Evolutionary conservation across 257 asterid species (phyloP).

Genomic region (Nicotiana noctiflora): DNA sequence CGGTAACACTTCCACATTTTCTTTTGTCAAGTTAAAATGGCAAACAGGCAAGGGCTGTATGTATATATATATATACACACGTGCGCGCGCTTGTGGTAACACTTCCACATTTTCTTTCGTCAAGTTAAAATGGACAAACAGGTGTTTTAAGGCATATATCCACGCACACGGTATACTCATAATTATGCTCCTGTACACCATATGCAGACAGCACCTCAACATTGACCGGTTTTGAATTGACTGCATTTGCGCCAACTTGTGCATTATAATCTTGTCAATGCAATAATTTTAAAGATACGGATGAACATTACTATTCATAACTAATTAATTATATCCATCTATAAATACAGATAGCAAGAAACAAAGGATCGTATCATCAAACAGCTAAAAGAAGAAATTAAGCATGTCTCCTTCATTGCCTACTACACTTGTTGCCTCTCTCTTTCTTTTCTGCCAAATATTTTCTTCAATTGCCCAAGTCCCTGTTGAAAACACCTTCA

Average conservation of each 20-base stretch:
- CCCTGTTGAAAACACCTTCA: constrained; percentile 15
- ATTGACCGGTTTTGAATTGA: background rate
- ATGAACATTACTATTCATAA: too few relatives aligned
- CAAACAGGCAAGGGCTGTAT: too few relatives aligned
- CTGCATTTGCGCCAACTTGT: background rate
- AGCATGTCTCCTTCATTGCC: background rate
- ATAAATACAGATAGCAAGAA: background rate
- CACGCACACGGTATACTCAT: too few relatives aligned
- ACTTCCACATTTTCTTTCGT: too few relatives aligned
- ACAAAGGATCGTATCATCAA: background rate
- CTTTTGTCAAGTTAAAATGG: too few relatives aligned
- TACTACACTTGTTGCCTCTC: background rate
- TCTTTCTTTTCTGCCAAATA: background rate
- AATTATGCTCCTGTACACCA: too few relatives aligned
- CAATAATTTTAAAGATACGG: too few relatives aligned
- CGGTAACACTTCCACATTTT: too few relatives aligned
- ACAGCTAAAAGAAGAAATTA: background rate
- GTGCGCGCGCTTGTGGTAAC: too few relatives aligned
- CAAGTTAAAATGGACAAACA: too few relatives aligned
- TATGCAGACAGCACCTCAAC: background rate
- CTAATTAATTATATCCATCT: background rate
- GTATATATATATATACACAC: too few relatives aligned
- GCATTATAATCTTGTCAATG: background rate
- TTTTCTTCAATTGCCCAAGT: constrained; percentile 13
- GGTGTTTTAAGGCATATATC: too few relatives aligned